Percentiles rank a stretch among this genome's conserved stretches.
Evolutionary conservation across 2,329 filamentous ascomycete species (phyloP).

Genomic region (Colletotrichum brevisporum): DNA sequence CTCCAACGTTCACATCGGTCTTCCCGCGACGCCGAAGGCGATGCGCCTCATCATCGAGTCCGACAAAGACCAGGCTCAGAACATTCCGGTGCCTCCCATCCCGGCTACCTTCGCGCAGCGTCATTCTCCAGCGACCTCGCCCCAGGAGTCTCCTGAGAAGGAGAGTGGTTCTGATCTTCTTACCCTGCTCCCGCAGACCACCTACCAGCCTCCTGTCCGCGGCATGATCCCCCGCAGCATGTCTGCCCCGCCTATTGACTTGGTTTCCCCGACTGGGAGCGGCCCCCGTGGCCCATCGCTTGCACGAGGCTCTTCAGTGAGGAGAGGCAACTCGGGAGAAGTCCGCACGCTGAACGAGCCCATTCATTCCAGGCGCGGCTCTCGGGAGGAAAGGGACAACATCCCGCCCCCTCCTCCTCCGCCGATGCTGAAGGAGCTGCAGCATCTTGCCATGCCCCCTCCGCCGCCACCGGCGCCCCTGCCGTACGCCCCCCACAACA

Average conservation of each 20-base stretch:
- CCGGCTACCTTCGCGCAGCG: constrained; percentile 62
- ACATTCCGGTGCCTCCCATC: constrained; percentile 61
- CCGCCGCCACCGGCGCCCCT: constrained; percentile 74
- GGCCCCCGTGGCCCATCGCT: constrained; percentile 45
- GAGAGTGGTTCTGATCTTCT: constrained; percentile 51
- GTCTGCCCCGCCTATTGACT: constrained; percentile 64
- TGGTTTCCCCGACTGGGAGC: constrained; percentile 53
- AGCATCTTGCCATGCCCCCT: constrained; percentile 72
- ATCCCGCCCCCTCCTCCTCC: constrained; percentile 64
- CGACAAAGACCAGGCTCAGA: constrained; percentile 58
- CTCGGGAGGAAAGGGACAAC: constrained; percentile 54
- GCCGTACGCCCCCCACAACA: constrained; percentile 57
- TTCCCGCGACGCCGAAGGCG: constrained; percentile 92
- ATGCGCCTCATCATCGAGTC: constrained; percentile 85
- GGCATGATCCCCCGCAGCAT: constrained; percentile 71
- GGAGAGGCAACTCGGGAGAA: constrained; percentile 54
- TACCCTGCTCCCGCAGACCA: constrained; percentile 62
- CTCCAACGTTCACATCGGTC: constrained; percentile 72
- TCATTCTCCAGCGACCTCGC: constrained; percentile 57
- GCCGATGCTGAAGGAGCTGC: constrained; percentile 72
- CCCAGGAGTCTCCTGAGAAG: constrained; percentile 51
- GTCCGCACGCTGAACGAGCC: constrained; percentile 65
- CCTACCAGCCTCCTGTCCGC: constrained; percentile 62
- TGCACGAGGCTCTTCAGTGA: constrained; percentile 47
- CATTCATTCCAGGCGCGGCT: constrained; percentile 30